Conservation (phyloP, 441 rosid species). For the Eruca vesicaria region DNA sequence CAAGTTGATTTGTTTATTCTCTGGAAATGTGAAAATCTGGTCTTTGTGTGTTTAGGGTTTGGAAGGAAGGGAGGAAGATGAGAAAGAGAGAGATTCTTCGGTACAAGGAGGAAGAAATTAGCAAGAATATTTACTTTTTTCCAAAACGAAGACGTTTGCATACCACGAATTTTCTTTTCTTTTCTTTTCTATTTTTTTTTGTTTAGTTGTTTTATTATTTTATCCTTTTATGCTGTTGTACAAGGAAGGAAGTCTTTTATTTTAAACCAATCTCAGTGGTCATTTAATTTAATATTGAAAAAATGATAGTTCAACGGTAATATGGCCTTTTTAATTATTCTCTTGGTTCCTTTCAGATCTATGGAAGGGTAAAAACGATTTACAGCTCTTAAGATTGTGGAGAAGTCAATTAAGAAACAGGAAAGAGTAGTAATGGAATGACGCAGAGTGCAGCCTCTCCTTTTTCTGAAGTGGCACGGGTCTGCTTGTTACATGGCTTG, state of each 20-base stretch:
- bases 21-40: not conserved
- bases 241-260: not conserved
- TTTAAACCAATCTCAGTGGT: not conserved
- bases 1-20: constrained; percentile 12
- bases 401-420: not conserved
- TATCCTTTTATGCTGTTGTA: too few species aligned
- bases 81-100: constrained; percentile 33
- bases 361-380: not conserved
- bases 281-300: not conserved
- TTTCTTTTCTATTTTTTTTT: not conserved
- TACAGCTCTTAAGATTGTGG: not conserved
- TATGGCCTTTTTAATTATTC: not conserved
- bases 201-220: not conserved
- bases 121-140: constrained; percentile 27
- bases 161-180: not conserved
- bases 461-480: not conserved
- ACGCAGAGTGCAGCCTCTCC: not conserved
- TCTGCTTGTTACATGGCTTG: not conserved
- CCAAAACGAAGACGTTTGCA: constrained; percentile 25
- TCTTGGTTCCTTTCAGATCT: not conserved
- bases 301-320: too few species aligned
- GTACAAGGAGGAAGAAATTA: constrained; percentile 31
- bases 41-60: constrained; percentile 22
- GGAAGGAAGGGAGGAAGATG: not conserved
- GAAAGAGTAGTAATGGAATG: not conserved